Percentiles rank a stretch among this genome's conserved stretches.
phyloP scores from a whole-genome alignment of 306 rosid species.

The Prunus salicina region DNA sequence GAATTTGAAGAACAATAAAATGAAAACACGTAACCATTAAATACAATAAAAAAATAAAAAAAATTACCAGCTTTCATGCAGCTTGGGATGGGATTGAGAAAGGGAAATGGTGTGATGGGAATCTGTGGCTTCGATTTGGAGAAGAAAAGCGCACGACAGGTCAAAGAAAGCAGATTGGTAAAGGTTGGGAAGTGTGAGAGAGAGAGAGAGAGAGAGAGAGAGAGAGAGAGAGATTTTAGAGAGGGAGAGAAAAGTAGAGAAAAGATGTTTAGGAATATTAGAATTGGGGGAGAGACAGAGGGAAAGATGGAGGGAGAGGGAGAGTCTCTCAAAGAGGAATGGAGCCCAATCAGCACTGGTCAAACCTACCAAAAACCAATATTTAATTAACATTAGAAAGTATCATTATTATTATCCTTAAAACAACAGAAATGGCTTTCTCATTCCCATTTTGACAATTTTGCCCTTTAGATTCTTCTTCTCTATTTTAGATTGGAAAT shows the following conservation, averaged over 20 bases:
- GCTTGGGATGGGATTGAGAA: constrained; percentile 25
- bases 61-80: constrained; percentile 49
- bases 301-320: constrained; percentile 33
- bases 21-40: constrained; percentile 6
- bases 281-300: constrained; percentile 8
- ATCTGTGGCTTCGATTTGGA: constrained; percentile 46
- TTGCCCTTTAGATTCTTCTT: constrained; percentile 23
- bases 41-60: constrained; percentile 4
- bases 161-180: constrained; percentile 77
- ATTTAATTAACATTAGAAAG: constrained; percentile 45
- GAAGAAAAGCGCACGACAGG: constrained; percentile 33
- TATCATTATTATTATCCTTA: constrained; percentile 22
- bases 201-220: constrained; percentile 31
- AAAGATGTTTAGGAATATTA: constrained; percentile 27
- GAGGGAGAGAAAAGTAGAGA: constrained; percentile 25
- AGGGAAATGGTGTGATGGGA: constrained; percentile 31
- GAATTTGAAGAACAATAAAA: neutral
- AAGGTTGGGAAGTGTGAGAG: constrained; percentile 32
- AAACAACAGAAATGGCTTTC: constrained; percentile 11
- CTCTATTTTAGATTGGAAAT: neutral
- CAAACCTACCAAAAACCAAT: constrained; percentile 64
- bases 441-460: constrained; percentile 11
- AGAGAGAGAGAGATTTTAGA: constrained; percentile 35
- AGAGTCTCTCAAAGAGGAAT: constrained; percentile 17
- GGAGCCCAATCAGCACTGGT: constrained; percentile 71